Conservation (phyloP, 2,329 filamentous ascomycete genomes). For the Beauveria pseudobassiana region DNA sequence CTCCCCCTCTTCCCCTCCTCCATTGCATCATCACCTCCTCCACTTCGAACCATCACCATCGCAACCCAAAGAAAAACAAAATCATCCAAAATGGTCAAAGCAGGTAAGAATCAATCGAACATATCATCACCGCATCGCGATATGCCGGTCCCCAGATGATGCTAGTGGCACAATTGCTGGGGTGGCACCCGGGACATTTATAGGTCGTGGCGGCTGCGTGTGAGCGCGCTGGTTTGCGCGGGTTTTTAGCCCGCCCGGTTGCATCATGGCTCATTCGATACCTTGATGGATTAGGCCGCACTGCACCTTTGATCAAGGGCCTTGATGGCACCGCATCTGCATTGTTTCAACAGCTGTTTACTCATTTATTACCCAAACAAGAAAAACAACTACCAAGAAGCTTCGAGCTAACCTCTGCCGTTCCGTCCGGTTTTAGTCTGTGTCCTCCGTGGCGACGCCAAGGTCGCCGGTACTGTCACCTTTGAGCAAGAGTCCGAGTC, state of each 20-base stretch:
- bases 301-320: slow-evolving; percentile 17
- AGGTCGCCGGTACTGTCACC: slow-evolving; percentile 84
- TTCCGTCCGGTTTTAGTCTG: slow-evolving; percentile 53
- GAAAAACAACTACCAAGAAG: background rate
- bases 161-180: background rate
- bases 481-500: slow-evolving; percentile 89
- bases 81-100: slow-evolving; percentile 93
- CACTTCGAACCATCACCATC: slow-evolving; percentile 14
- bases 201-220: background rate
- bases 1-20: slow-evolving; percentile 6
- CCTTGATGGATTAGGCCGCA: slow-evolving; percentile 39
- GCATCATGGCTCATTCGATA: slow-evolving; percentile 18
- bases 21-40: slow-evolving; percentile 12
- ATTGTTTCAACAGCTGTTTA: background rate
- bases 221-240: slow-evolving; percentile 51
- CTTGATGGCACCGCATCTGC: slow-evolving; percentile 23
- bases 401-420: background rate
- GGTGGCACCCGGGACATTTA: slow-evolving; percentile 8
- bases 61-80: slow-evolving; percentile 25
- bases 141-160: background rate
- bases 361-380: background rate
- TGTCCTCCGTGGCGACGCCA: slow-evolving; percentile 96
- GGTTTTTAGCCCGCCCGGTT: slow-evolving; percentile 31
- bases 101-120: slow-evolving; percentile 56
- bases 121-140: background rate